These are phyloP conservation scores for Leishmania braziliensis DNA, from an alignment of 208 protist species.

Conservation along the genomic window DNA sequence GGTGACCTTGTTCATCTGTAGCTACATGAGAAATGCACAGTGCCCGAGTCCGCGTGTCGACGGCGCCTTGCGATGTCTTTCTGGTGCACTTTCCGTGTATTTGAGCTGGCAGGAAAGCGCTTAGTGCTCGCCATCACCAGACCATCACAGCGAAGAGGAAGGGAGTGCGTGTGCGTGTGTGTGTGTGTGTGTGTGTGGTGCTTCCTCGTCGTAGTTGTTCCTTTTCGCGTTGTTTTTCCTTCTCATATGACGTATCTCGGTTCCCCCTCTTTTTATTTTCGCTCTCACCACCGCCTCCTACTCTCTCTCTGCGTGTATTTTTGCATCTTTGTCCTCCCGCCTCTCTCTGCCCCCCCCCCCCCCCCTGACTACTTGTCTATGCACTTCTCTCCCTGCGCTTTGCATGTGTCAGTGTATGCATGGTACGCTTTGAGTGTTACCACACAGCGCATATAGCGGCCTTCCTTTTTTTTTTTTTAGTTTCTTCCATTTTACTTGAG, in stretches of 20 bases:
- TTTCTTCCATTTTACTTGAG: not conserved
- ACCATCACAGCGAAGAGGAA: not conserved
- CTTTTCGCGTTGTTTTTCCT: not conserved
- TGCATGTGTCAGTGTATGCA: not conserved
- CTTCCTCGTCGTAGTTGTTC: not conserved
- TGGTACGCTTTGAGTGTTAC: not conserved
- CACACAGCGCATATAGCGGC: not conserved
- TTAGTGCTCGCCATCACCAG: not conserved
- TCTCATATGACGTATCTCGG: not conserved
- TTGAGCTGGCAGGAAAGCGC: constrained; percentile 34
- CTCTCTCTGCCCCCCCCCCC: not conserved
- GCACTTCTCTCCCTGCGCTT: not conserved
- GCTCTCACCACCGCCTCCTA: not conserved
- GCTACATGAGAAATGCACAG: constrained; percentile 4
- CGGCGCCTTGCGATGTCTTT: constrained; percentile 41
- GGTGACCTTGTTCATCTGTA: constrained; percentile 25
- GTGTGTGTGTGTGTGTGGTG: not conserved
- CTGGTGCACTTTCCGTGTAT: constrained; percentile 44
- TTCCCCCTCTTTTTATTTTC: not conserved
- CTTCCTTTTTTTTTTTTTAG: constrained; percentile 12
- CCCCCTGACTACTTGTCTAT: not conserved
- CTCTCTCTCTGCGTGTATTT: not conserved
- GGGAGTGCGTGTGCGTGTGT: not conserved
- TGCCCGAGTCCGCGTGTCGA: constrained; percentile 11
- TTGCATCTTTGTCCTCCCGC: not conserved